Evolutionary conservation across 179 eudicot genomes (phyloP).

Genomic region (Gypsophila paniculata): DNA sequence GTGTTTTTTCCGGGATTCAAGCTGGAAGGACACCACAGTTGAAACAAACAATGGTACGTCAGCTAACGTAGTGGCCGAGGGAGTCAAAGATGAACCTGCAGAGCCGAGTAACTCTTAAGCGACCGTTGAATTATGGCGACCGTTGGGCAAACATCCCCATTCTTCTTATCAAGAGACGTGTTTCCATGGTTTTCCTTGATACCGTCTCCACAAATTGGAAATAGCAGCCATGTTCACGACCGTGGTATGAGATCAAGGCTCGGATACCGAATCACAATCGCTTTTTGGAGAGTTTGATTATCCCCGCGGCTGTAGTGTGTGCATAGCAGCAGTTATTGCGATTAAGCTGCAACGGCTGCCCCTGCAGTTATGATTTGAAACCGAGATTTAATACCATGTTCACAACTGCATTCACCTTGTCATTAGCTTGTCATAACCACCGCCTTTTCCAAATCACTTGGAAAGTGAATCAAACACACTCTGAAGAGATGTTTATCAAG

Average conservation of each 20-base stretch:
- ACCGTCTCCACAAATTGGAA: constrained; percentile 11
- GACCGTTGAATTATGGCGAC: constrained; percentile 16
- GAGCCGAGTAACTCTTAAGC: constrained; percentile 11
- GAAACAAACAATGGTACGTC: constrained; percentile 23
- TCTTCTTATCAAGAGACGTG: not conserved
- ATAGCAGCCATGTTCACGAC: no score
- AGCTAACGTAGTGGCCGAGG: constrained; percentile 15
- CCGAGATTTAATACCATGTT: not conserved
- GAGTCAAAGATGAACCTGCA: constrained; percentile 14
- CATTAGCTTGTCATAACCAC: constrained; percentile 13
- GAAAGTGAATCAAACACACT: not conserved
- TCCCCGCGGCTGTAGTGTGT: not conserved
- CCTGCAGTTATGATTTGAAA: not conserved
- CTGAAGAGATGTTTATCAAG: not conserved
- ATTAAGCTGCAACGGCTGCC: not conserved
- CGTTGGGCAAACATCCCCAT: not conserved
- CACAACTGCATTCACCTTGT: constrained; percentile 1
- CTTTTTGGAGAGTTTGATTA: not conserved
- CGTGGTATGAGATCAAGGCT: not conserved
- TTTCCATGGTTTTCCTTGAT: not conserved
- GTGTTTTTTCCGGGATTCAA: constrained; percentile 40
- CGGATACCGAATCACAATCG: not conserved
- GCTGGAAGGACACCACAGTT: constrained; percentile 25
- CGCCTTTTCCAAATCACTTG: not conserved
- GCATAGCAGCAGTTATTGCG: no score